Evolutionary conservation across 1,284 basidiomycete species (phyloP), one percentile per base, ranked within the genome.

Genomic region (Ustilago trichophora): DNA sequence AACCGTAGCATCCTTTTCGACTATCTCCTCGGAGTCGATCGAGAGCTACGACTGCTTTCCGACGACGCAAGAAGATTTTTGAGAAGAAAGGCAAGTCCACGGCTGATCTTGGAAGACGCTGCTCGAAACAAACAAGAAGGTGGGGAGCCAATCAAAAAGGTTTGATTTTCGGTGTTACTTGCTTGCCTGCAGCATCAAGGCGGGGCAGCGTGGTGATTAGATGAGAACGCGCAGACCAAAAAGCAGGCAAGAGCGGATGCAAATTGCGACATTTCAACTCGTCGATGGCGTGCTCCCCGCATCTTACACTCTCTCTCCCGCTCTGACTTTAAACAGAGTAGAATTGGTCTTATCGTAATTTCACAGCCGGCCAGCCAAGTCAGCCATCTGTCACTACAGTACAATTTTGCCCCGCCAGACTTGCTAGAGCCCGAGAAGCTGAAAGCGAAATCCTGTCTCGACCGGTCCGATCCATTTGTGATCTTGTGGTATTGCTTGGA

Each of bases 251-350:
- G 48, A 44, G 4, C 29, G 24, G 31, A 37, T 26, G 12, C 19
- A 52, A 52, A 64, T 64, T 56, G 60, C 54, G 47, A 49, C 53
- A 64, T 64, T 63, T 34, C 13, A 2, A 10, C 11, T 3, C 8
- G 6, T 11, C 49, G 49, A 64, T 64, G 54, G 60, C 60, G 60
- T 64, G 60, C 53, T 64, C 47, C 49, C 40, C 53, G 31, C 53
- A 46, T 40, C 35, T 19, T 38, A 4, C 13, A 13, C 13, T 29
- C 27, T 7, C 27, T n/a, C n/a, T n/a, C n/a, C n/a, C n/a, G n/a
- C n/a, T n/a, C n/a, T n/a, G n/a, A n/a, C n/a, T n/a, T n/a, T n/a
- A n/a, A n/a, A n/a, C n/a, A n/a, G n/a, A n/a, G n/a, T n/a, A n/a
- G n/a, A n/a, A n/a, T n/a, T n/a, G n/a, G n/a, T n/a, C 24, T 50